phyloP scores from a whole-genome alignment of 495 filamentous ascomycete genomes.

The Tuber aestivum region DNA sequence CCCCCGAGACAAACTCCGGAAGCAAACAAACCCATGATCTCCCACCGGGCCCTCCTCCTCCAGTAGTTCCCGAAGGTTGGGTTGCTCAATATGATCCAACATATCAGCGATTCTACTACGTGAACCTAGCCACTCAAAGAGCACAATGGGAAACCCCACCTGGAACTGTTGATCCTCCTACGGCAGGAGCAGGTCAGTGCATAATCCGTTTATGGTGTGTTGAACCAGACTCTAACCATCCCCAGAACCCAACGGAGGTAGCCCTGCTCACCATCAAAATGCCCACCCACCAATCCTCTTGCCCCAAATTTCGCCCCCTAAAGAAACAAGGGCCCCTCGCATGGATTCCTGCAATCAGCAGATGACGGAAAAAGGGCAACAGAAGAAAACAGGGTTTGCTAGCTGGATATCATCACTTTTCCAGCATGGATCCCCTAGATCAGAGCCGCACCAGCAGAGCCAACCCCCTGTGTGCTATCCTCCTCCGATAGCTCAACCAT shows the following conservation, averaged over 20 bases:
- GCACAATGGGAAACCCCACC: slow-evolving; percentile 39
- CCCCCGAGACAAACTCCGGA: slow-evolving; percentile 10
- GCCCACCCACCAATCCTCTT: neutral
- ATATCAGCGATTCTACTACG: slow-evolving; percentile 39
- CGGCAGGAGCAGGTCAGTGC: slow-evolving; percentile 14
- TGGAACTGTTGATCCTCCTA: slow-evolving; percentile 21
- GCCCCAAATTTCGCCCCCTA: neutral
- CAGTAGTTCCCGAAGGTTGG: slow-evolving; percentile 83
- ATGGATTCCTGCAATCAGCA: neutral
- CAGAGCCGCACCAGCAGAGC: neutral
- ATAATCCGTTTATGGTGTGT: neutral
- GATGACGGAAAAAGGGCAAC: neutral
- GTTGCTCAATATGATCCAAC: slow-evolving; percentile 30
- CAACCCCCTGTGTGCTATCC: neutral
- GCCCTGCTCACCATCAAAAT: slow-evolving; percentile 5
- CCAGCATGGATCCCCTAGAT: neutral
- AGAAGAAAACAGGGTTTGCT: neutral
- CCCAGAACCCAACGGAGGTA: neutral
- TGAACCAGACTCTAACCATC: neutral
- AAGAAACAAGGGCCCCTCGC: neutral
- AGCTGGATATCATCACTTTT: neutral
- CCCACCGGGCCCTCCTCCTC: slow-evolving; percentile 76
- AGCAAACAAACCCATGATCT: slow-evolving; percentile 60
- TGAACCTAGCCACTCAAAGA: slow-evolving; percentile 35
- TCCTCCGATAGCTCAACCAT: slow-evolving; percentile 1